Percentiles rank a stretch among this genome's conserved stretches.
Evolutionary conservation across 2,329 filamentous ascomycete genomes (phyloP).

Genomic region (Fusarium sp.): DNA sequence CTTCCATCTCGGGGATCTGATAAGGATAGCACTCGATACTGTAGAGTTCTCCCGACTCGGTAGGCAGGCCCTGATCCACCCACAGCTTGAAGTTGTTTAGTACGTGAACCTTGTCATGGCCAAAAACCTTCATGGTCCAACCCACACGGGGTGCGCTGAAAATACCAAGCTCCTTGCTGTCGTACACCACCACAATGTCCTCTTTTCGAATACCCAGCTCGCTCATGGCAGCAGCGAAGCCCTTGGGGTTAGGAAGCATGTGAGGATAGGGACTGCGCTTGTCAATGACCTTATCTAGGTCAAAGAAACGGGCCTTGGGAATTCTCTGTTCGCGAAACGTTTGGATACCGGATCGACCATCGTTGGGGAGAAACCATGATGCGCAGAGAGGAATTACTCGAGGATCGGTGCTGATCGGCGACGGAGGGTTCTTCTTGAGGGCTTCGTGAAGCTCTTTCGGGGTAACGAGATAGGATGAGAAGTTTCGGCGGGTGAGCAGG

Average conservation of each 20-base stretch:
- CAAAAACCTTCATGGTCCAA: conserved; percentile 93
- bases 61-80: conserved; percentile 84
- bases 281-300: conserved; percentile 92
- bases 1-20: conserved; percentile 69
- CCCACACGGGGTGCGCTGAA: conserved; percentile 93
- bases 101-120: conserved; percentile 87
- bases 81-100: conserved; percentile 97
- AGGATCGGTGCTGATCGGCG: conserved; percentile 82
- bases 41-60: conserved; percentile 81
- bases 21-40: conserved; percentile 73
- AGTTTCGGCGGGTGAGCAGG: conserved; percentile 50
- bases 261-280: conserved; percentile 90
- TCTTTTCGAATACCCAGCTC: conserved; percentile 86
- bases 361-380: conserved; percentile 96
- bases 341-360: conserved; percentile 81
- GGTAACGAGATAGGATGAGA: conserved; percentile 87
- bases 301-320: conserved; percentile 92
- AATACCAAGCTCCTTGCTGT: conserved; percentile 89
- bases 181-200: conserved; percentile 94
- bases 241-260: conserved; percentile 87
- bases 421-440: conserved; percentile 82
- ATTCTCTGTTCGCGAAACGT: conserved; percentile 86
- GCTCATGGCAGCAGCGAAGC: conserved; percentile 89
- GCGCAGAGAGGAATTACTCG: conserved; percentile 91
- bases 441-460: conserved; percentile 84